These are phyloP conservation scores for Myriosclerotinia duriaeana DNA, from an alignment of 2,329 filamentous ascomycete genomes.

Conservation along the genomic window DNA sequence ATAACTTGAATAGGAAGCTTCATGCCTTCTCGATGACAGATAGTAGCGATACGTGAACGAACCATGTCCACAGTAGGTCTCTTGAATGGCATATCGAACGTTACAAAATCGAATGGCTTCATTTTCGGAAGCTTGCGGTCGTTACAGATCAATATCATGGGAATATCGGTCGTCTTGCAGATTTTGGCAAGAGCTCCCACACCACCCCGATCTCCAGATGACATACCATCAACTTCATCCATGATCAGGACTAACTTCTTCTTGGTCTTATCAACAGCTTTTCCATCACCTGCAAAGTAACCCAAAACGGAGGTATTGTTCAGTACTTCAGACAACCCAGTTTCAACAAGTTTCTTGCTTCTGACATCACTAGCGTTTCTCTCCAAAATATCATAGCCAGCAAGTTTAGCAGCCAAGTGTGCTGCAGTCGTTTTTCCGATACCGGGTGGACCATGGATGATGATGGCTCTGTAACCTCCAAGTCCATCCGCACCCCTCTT, in stretches of 20 bases:
- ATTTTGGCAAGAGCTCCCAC: conserved; percentile 92
- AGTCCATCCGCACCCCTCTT: conserved; percentile 80
- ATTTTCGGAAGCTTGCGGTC: conserved; percentile 92
- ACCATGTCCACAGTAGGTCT: conserved; percentile 90
- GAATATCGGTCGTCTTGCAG: conserved; percentile 92
- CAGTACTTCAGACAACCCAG: conserved; percentile 82
- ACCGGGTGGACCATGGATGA: conserved; percentile 91
- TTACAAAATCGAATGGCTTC: conserved; percentile 91
- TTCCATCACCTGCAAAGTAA: conserved; percentile 82
- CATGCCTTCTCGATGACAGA: conserved; percentile 86
- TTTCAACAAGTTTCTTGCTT: conserved; percentile 94
- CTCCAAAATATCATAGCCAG: conserved; percentile 91
- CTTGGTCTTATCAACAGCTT: conserved; percentile 75
- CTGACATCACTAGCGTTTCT: conserved; percentile 93
- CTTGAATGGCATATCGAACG: conserved; percentile 82
- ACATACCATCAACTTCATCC: conserved; percentile 99
- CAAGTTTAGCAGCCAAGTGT: conserved; percentile 87
- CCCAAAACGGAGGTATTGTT: conserved; percentile 91
- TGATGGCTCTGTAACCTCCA: conserved; percentile 82
- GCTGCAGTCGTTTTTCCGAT: conserved; percentile 98
- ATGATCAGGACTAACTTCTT: conserved; percentile 96
- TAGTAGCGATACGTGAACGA: conserved; percentile 87
- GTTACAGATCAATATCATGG: conserved; percentile 97
- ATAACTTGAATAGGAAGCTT: conserved; percentile 81
- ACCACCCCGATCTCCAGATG: conserved; percentile 90